Base-by-base conservation (phyloP, 768 basidiomycete genomes). In the Vararia minispora region DNA sequence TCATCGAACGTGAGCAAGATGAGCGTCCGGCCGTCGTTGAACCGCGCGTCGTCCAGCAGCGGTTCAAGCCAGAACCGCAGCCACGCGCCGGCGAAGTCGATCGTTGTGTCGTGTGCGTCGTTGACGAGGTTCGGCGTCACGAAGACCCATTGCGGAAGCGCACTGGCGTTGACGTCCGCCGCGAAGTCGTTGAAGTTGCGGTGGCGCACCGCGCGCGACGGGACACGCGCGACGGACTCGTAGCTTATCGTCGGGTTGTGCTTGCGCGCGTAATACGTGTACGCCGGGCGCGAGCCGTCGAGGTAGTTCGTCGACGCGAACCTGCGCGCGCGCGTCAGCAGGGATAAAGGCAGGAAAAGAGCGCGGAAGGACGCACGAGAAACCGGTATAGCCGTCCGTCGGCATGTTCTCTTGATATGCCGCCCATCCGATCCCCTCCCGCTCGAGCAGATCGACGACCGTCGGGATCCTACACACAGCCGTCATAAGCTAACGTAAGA, bases 1-100 rank as follows among this genome's bases (percentile, higher is more conserved):
- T 79, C 75, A 39, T 79, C 76, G 39, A 77, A 78, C 0, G 74
- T 76, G 37, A 79, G 45, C 10, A 76, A 46, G 47, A 79, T 69
- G 36, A 79, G 57, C 1, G 76, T 76, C 24, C 52, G 58, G 31
- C 62, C 52, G 35, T 55, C 62, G 52, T 78, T 76, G 58, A 79
- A 76, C 34, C 57, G 54, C 5, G 55, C 31, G 52, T 76, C 58
- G 1, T 58, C 33, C 24, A 79, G 63, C 12, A 75, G 50, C 2
- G 74, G 70, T 11, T 61, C 21, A 23, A 79, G 55, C 62, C 69
- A 79, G 45, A 55, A 69, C 20, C 46, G 44, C 18, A 73, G 48
- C 67, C 68, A 79, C 12, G 48, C 44, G 9, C 58, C 55, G 4
- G 62, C 55, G 42, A 67, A 73, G 35, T 58, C 65, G 46, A 72